These are phyloP conservation scores for Fusarium humuli DNA, from an alignment of 2,329 filamentous ascomycete species.

Conservation along the genomic window DNA sequence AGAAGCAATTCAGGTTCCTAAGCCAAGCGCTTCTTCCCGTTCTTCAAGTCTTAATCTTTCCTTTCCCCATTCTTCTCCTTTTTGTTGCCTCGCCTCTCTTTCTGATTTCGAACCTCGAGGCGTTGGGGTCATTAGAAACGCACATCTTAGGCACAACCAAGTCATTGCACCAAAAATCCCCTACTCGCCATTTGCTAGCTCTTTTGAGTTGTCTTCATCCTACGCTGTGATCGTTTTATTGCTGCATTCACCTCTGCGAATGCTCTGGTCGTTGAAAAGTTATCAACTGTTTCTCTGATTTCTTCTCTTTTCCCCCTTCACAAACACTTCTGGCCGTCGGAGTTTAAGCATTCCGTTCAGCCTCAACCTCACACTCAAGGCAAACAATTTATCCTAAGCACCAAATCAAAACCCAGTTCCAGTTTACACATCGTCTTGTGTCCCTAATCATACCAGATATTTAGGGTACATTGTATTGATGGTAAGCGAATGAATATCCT, in stretches of 20 bases:
- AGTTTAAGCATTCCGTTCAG: neutral
- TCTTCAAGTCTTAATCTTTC: neutral
- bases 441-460: neutral
- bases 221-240: neutral
- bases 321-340: neutral
- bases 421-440: conserved; percentile 10
- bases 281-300: neutral
- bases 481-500: conserved; percentile 19
- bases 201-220: neutral
- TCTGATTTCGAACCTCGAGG: neutral
- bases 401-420: conserved; percentile 17
- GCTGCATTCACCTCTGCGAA: neutral
- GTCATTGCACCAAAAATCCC: neutral
- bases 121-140: neutral
- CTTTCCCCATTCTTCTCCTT: neutral
- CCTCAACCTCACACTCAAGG: neutral
- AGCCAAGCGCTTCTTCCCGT: neutral
- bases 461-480: neutral
- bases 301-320: neutral
- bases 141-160: neutral
- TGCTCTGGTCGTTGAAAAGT: neutral
- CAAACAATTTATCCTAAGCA: neutral
- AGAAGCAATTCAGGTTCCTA: neutral
- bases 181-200: neutral
- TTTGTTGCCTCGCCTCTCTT: neutral